These are phyloP conservation scores for Coemansia sp. DNA, from an alignment of 192 early-diverging fungal genomes.

Conservation along the genomic window DNA sequence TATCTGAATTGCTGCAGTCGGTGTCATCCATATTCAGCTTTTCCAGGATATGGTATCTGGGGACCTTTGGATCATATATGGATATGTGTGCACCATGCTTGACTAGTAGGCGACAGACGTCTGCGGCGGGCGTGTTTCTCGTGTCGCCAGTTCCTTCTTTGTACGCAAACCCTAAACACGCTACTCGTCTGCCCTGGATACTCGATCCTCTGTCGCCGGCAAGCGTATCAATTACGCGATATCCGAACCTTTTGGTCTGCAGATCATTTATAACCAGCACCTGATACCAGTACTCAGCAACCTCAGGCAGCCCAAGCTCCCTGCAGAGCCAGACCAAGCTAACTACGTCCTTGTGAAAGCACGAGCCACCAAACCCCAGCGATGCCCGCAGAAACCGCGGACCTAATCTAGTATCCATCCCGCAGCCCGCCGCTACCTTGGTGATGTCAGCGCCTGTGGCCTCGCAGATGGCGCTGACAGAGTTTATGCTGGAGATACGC, in stretches of 20 bases:
- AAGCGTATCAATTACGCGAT: conserved; percentile 44
- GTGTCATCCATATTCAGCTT: conserved; percentile 14
- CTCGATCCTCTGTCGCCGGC: conserved; percentile 70
- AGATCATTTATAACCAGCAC: conserved; percentile 91
- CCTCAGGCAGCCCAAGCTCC: conserved; percentile 81
- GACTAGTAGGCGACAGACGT: conserved; percentile 76
- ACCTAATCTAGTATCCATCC: conserved; percentile 82
- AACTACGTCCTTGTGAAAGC: conserved; percentile 94
- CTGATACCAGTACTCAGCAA: conserved; percentile 91
- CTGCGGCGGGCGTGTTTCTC: conserved; percentile 88
- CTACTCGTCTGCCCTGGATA: conserved; percentile 76
- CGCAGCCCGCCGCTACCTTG: conserved; percentile 89
- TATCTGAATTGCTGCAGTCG: conserved; percentile 13
- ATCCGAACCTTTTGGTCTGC: conserved; percentile 83
- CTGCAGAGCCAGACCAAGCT: conserved; percentile 88
- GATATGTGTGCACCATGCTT: conserved; percentile 71
- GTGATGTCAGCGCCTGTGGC: conserved; percentile 87
- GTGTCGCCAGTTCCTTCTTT: conserved; percentile 95
- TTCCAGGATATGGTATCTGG: conserved; percentile 65
- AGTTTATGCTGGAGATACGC: conserved; percentile 89
- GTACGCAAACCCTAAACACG: conserved; percentile 88
- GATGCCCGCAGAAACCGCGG: conserved; percentile 87
- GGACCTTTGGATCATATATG: conserved; percentile 92
- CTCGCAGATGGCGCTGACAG: conserved; percentile 89
- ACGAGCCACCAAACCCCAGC: conserved; percentile 92